Conservation (phyloP, 2,329 filamentous ascomycete genomes). For the Pseudogymnoascus sp. region DNA sequence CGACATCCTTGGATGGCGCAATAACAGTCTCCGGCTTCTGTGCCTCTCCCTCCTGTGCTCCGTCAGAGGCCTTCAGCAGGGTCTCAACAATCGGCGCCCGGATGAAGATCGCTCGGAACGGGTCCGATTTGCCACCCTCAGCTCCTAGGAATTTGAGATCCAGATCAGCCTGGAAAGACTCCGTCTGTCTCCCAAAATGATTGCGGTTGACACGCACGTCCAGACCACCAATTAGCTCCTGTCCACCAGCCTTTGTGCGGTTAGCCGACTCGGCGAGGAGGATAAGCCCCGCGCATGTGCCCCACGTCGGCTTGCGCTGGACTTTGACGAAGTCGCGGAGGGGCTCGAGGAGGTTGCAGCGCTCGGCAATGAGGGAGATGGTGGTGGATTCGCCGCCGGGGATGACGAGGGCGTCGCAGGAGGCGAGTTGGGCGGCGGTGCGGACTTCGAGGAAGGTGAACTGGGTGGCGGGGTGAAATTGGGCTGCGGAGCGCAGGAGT, state of each 20-base stretch:
- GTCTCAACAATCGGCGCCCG: slow-evolving; percentile 87
- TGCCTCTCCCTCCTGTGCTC: slow-evolving; percentile 30
- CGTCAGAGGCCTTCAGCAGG: slow-evolving; percentile 44
- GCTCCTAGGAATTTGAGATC: slow-evolving; percentile 58
- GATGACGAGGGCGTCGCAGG: slow-evolving; percentile 76
- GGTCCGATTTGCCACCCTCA: slow-evolving; percentile 27
- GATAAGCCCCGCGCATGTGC: slow-evolving; percentile 91
- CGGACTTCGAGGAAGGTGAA: slow-evolving; percentile 53
- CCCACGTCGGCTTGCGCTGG: slow-evolving; percentile 77
- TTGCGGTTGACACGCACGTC: slow-evolving; percentile 88
- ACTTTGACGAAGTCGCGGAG: slow-evolving; percentile 83
- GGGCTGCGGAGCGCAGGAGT: slow-evolving; percentile 58
- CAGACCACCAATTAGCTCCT: slow-evolving; percentile 86
- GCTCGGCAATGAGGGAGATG: slow-evolving; percentile 77
- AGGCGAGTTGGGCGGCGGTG: slow-evolving; percentile 58
- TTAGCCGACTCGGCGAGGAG: slow-evolving; percentile 82
- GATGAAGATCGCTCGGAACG: slow-evolving; percentile 84
- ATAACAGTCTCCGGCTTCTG: slow-evolving; percentile 32
- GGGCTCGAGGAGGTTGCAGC: slow-evolving; percentile 74
- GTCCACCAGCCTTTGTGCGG: slow-evolving; percentile 79
- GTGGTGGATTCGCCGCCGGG: slow-evolving; percentile 94
- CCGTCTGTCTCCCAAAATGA: slow-evolving; percentile 86
- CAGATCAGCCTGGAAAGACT: slow-evolving; percentile 76
- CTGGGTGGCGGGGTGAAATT: slow-evolving; percentile 9
- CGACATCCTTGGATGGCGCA: slow-evolving; percentile 19